phyloP scores from a whole-genome alignment of 768 basidiomycete genomes.

The Cystofilobasidium bisporidii region DNA sequence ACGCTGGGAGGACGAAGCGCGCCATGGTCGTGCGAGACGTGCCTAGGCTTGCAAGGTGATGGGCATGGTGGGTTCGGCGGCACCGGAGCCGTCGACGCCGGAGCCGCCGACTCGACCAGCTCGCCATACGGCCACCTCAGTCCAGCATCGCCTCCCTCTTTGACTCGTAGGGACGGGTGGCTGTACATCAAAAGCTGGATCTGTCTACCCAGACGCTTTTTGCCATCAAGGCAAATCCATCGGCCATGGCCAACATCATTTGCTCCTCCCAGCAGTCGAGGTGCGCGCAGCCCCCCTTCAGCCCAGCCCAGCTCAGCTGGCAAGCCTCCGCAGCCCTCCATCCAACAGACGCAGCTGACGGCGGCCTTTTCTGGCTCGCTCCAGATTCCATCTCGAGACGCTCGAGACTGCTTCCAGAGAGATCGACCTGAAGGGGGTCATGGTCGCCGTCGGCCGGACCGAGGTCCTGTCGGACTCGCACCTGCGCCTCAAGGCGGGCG shows the following conservation, averaged over 20 bases:
- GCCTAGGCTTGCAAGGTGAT: too few species aligned
- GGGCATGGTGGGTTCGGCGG: background rate
- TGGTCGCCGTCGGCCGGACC: constrained; percentile 45
- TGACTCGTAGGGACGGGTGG: too few species aligned
- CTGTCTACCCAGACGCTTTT: too few species aligned
- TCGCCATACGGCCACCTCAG: too few species aligned
- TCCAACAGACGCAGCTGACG: background rate
- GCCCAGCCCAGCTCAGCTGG: too few species aligned
- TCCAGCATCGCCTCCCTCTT: too few species aligned
- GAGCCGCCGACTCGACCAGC: too few species aligned
- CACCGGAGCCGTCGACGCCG: background rate
- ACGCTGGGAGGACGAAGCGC: background rate
- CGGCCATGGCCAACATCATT: background rate
- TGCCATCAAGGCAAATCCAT: too few species aligned
- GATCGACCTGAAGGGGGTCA: constrained; percentile 52
- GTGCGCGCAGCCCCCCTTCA: background rate
- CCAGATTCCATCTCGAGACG: constrained; percentile 36
- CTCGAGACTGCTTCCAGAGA: constrained; percentile 36
- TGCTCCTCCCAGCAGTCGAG: constrained; percentile 12
- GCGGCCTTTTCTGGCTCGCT: background rate
- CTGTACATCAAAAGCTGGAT: too few species aligned
- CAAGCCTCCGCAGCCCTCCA: background rate
- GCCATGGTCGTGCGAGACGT: background rate
- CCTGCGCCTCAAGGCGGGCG: constrained; percentile 46
- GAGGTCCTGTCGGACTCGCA: constrained; percentile 51